Percentiles rank a stretch among this genome's conserved stretches.
Evolutionary conservation across 306 rosid species (phyloP).

Genomic region (Biancaea sappan): DNA sequence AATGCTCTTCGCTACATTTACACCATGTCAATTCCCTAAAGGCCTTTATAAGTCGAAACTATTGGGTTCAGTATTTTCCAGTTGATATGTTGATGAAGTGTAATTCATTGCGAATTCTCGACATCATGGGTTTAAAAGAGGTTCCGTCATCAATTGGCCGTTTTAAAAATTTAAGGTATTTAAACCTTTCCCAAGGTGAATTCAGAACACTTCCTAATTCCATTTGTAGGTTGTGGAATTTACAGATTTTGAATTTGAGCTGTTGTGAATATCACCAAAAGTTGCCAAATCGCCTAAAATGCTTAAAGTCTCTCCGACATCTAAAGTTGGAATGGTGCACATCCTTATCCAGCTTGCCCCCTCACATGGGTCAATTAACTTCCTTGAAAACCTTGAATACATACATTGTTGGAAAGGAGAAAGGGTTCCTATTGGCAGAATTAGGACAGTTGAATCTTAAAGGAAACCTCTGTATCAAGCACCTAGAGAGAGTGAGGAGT

Average conservation of each 20-base stretch:
- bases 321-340: not conserved
- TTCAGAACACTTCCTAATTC: slow-evolving; percentile 29
- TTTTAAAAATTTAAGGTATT: slow-evolving; percentile 31
- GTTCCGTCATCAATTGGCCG: not conserved
- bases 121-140: rapidly evolving
- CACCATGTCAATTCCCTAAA: not conserved
- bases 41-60: not conserved
- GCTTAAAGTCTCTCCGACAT: slow-evolving; percentile 15
- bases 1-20: not conserved
- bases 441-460: slow-evolving; percentile 4
- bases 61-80: too few relatives aligned
- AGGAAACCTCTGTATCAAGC: slow-evolving; percentile 27
- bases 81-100: not conserved
- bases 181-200: not conserved
- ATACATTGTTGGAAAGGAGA: slow-evolving; percentile 13
- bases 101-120: not conserved
- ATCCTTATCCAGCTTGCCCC: slow-evolving; percentile 2
- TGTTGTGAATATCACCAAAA: rapidly evolving
- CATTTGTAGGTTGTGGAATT: not conserved
- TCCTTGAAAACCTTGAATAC: not conserved
- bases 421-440: slow-evolving; percentile 25
- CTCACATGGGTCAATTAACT: not conserved
- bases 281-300: slow-evolving; percentile 1
- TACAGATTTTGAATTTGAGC: slow-evolving; percentile 26
- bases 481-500: slow-evolving; percentile 20